Evolutionary conservation across 768 basidiomycete genomes (phyloP).

Genomic region (Trametes punicea): DNA sequence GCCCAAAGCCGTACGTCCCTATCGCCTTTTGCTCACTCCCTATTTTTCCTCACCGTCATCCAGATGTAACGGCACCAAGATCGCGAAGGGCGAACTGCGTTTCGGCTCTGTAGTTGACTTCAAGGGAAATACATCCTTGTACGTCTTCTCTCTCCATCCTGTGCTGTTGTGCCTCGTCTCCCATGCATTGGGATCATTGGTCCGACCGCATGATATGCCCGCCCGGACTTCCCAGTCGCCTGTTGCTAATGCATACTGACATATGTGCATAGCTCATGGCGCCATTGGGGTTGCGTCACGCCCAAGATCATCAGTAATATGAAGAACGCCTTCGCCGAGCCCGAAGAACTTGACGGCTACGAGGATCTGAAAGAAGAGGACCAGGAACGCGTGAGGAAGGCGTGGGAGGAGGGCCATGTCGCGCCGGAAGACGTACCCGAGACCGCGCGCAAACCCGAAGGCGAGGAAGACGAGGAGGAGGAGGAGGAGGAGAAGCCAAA

Average conservation of each 20-base stretch:
- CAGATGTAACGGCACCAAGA: constrained; percentile 53
- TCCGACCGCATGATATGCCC: no score
- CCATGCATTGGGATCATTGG: background rate
- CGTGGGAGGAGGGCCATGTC: constrained; percentile 76
- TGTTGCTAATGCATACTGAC: background rate
- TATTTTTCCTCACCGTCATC: constrained; percentile 22
- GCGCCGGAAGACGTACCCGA: constrained; percentile 83
- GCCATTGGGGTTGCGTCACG: constrained; percentile 90
- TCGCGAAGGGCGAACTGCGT: constrained; percentile 70
- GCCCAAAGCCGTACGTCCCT: constrained; percentile 61
- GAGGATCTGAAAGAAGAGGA: constrained; percentile 70
- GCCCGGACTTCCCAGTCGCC: background rate
- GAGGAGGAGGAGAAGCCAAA: constrained; percentile 39
- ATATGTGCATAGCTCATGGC: constrained; percentile 57
- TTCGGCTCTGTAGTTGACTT: constrained; percentile 75
- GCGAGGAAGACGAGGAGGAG: constrained; percentile 37
- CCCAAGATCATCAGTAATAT: constrained; percentile 65
- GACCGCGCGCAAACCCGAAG: constrained; percentile 58
- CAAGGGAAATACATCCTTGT: constrained; percentile 68
- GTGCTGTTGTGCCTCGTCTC: background rate
- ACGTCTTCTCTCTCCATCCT: constrained; percentile 24
- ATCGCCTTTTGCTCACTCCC: background rate
- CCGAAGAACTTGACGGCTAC: constrained; percentile 81
- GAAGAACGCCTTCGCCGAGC: constrained; percentile 54
- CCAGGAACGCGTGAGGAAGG: constrained; percentile 64